phyloP scores from a whole-genome alignment of 1,139 yeast species.

The Blastobotrys niveus region DNA sequence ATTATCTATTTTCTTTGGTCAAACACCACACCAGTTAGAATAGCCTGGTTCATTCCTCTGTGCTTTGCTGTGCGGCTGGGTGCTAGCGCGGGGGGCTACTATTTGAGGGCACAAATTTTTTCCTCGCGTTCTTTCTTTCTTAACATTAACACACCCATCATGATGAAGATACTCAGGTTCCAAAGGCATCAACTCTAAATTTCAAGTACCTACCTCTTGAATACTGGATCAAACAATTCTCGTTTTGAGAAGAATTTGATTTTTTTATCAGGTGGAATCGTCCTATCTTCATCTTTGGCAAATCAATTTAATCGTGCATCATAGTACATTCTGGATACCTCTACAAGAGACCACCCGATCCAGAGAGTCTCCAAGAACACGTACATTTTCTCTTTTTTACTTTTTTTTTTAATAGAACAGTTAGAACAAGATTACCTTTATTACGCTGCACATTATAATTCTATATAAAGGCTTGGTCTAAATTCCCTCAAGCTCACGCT shows the following conservation, averaged over 20 bases:
- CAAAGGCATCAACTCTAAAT: no score
- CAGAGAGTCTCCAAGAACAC: constrained; percentile 32
- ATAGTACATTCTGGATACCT: constrained; percentile 27
- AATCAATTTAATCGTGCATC: constrained; percentile 24
- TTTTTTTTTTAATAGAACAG: neutral
- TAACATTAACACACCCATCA: no score
- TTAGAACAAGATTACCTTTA: neutral
- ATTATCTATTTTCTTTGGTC: no score
- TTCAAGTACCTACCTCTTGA: neutral
- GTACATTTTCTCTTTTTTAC: constrained; percentile 20
- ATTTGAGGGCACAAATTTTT: no score
- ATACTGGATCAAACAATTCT: neutral
- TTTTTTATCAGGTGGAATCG: neutral
- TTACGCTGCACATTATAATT: no score
- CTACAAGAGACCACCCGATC: constrained; percentile 13
- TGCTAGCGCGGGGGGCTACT: no score
- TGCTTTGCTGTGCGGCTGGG: no score
- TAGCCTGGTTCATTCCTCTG: no score
- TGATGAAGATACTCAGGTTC: no score
- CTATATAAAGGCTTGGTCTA: no score
- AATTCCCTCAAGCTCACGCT: neutral
- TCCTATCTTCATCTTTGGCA: neutral
- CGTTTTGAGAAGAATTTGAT: constrained; percentile 11
- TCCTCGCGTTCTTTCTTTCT: no score
- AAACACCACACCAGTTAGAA: no score